phyloP scores from a whole-genome alignment of 306 rosid genomes.

The Parietaria judaica region DNA sequence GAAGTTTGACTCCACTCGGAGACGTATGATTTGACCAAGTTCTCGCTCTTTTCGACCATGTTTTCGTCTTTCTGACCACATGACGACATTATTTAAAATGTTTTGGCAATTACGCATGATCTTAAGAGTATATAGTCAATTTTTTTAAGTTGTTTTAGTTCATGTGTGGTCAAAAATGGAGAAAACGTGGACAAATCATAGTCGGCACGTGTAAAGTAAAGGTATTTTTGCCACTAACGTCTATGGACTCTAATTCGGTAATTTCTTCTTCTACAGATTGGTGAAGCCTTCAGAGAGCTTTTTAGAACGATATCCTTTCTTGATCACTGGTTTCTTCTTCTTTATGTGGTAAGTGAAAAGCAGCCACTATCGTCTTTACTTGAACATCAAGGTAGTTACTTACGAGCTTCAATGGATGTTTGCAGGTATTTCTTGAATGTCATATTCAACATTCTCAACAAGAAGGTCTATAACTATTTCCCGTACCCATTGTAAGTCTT shows the following conservation, averaged over 20 bases:
- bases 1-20: too few relatives aligned
- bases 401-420: slow-evolving; percentile 12
- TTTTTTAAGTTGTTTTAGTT: too few relatives aligned
- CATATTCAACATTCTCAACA: slow-evolving; percentile 89
- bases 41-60: too few relatives aligned
- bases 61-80: too few relatives aligned
- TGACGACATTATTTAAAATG: too few relatives aligned
- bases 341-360: slow-evolving; percentile 60
- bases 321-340: slow-evolving; percentile 84
- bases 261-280: slow-evolving; percentile 22
- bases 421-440: slow-evolving; percentile 91
- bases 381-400: neutral
- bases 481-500: slow-evolving; percentile 84
- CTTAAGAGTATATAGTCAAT: too few relatives aligned
- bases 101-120: too few relatives aligned
- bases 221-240: too few relatives aligned
- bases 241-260: neutral
- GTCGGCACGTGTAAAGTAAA: too few relatives aligned
- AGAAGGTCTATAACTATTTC: slow-evolving; percentile 90
- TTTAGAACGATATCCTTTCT: slow-evolving; percentile 49
- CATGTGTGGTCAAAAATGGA: too few relatives aligned
- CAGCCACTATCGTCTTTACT: neutral
- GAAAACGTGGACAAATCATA: too few relatives aligned
- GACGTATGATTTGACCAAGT: too few relatives aligned
- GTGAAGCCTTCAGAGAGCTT: slow-evolving; percentile 36